Evolutionary conservation across 2,329 filamentous ascomycete genomes (phyloP).

Genomic region (Aspergillus transmontanensis): DNA sequence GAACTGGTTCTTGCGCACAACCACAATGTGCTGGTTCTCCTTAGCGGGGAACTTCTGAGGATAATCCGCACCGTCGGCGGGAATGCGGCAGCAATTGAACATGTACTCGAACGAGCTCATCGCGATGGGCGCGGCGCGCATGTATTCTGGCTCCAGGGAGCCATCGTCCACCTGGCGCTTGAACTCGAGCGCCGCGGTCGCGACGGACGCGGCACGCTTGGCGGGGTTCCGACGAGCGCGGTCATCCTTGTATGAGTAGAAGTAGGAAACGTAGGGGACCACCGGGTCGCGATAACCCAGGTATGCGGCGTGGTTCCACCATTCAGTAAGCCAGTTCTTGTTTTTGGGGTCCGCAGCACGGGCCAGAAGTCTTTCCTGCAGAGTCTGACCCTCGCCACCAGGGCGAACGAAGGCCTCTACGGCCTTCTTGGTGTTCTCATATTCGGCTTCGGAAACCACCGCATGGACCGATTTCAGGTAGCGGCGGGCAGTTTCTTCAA

Average conservation of each 20-base stretch:
- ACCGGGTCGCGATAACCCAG: conserved; percentile 92
- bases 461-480: conserved; percentile 70
- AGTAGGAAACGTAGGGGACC: conserved; percentile 98
- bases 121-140: conserved; percentile 95
- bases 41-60: conserved; percentile 75
- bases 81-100: conserved; percentile 92
- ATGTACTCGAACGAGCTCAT: conserved; percentile 99
- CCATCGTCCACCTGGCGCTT: conserved; percentile 85
- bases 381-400: conserved; percentile 76
- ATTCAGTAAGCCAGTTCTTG: conserved; percentile 95
- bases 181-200: conserved; percentile 84
- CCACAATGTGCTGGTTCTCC: conserved; percentile 84
- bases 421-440: conserved; percentile 69
- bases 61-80: conserved; percentile 78
- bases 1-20: conserved; percentile 93
- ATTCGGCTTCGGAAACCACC: conserved; percentile 61
- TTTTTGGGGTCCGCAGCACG: conserved; percentile 75
- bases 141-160: conserved; percentile 92
- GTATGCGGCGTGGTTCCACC: conserved; percentile 98
- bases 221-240: conserved; percentile 81
- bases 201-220: conserved; percentile 89
- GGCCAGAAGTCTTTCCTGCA: conserved; percentile 85
- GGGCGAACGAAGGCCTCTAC: conserved; percentile 87
- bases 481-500: conserved; percentile 65
- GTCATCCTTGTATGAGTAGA: conserved; percentile 97